phyloP scores from a whole-genome alignment of 1,284 basidiomycete species.

The Malassezia restricta region DNA sequence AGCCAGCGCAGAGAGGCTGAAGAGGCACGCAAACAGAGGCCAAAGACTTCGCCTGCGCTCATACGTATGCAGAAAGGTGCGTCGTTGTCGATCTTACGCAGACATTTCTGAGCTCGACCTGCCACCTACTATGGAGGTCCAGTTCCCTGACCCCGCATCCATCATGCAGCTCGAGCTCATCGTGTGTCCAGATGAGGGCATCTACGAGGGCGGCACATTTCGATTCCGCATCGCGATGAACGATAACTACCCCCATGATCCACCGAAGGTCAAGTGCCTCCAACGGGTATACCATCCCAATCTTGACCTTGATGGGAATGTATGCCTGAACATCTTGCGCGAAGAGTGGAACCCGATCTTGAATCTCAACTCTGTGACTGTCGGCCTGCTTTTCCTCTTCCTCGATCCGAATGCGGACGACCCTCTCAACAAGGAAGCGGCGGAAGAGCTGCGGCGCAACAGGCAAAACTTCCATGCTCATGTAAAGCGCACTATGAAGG shows the following conservation, averaged over 20 bases:
- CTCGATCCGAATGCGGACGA: slow-evolving; percentile 97
- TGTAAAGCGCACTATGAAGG: slow-evolving; percentile 30
- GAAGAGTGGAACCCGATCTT: slow-evolving; percentile 99
- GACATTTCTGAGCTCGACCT: slow-evolving; percentile 94
- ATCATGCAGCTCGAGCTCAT: slow-evolving; percentile 90
- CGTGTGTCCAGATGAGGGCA: slow-evolving; percentile 94
- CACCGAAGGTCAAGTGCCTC: slow-evolving; percentile 94
- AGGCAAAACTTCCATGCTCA: slow-evolving; percentile 31
- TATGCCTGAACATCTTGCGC: slow-evolving; percentile 75
- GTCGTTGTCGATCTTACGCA: slow-evolving; percentile 46
- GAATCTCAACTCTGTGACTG: slow-evolving; percentile 91
- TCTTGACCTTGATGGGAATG: slow-evolving; percentile 89
- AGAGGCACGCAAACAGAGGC: slow-evolving; percentile 33
- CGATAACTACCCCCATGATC: slow-evolving; percentile 96
- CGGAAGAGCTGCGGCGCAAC: slow-evolving; percentile 42
- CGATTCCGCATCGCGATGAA: slow-evolving; percentile 89
- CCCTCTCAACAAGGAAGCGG: slow-evolving; percentile 74
- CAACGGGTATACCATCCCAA: slow-evolving; percentile 82
- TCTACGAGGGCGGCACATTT: slow-evolving; percentile 93
- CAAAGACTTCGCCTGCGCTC: slow-evolving; percentile 88
- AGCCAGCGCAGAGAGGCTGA: slow-evolving; percentile 44
- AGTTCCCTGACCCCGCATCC: slow-evolving; percentile 80
- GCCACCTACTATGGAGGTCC: slow-evolving; percentile 85
- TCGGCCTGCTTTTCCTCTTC: slow-evolving; percentile 94
- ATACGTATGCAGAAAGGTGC: slow-evolving; percentile 95